Evolutionary conservation across 768 basidiomycete species (phyloP), one percentile per base, ranked within the genome.

Genomic region (Candolleomyces eurysporus): DNA sequence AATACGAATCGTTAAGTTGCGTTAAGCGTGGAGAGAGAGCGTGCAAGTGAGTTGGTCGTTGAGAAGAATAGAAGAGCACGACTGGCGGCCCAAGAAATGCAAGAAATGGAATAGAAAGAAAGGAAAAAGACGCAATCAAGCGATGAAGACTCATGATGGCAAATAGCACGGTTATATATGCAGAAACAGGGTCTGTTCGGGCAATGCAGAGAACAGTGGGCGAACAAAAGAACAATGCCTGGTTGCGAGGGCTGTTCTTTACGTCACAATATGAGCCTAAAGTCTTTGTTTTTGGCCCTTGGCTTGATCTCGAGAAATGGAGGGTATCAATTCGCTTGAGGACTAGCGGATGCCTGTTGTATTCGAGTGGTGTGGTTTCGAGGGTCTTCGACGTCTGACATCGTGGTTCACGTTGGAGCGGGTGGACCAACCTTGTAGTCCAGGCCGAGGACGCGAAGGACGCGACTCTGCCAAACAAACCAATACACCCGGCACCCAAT

Each of bases 401-500:
- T 56, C n/a, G 54, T 21, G 19, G 54, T 56, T 56, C 40, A 36
- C 19, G 54, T 56, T 21, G 9, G 42, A 43, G 40, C 52, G 22
- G n/a, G 51, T 22, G 48, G 22, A 16, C 17, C 48, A 22, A 50
- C 21, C 14, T 26, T 26, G 26, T 26, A 26, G 26, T 26, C 26
- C 26, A 1, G 14, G 45, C 4, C 45, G 49, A 30, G 49, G 5
- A 30, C 21, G 49, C 30, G 36, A 36, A 2, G 36, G 6, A 36
- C 36, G 36, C 36, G 36, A 36, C 36, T 36, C 16, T 31, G 60
- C 57, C 64, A 66, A 66, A 63, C 51, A 66, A 11, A 30, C 21
- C 48, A 57, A 61, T 45, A 66, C 63, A 63, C 8, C 45, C 50
- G 39, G 19, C n/a, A 26, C 32, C 50, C 63, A 63, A 11, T 36